A percentile compares a stretch with the other conserved stretches of the same genome.
Conservation (phyloP, 176 grass and related monocot genomes). For the Bothriochloa decipiens region DNA sequence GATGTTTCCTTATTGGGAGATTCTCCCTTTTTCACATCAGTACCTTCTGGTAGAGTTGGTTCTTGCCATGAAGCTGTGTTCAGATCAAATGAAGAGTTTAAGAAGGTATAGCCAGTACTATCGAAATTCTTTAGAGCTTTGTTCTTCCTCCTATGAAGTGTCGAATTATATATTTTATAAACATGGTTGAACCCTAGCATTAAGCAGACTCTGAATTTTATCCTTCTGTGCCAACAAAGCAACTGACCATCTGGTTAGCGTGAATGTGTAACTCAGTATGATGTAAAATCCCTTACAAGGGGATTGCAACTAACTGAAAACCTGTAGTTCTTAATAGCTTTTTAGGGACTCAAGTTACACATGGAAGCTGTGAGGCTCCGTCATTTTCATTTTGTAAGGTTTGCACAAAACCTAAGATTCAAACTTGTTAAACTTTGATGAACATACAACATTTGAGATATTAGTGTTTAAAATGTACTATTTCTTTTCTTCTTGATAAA, state of each 20-base stretch:
- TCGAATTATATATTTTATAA: constrained; percentile 18
- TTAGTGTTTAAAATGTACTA: neutral
- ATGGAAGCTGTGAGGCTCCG: neutral
- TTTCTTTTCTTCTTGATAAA: neutral
- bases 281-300: constrained; percentile 3
- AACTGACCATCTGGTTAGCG: constrained; percentile 15
- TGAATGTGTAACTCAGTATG: neutral
- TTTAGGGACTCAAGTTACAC: neutral
- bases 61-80: constrained; percentile 78
- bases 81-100: constrained; percentile 92
- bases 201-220: neutral
- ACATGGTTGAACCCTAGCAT: constrained; percentile 17
- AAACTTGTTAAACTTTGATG: neutral
- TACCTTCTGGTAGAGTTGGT: constrained; percentile 95
- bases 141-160: constrained; percentile 15
- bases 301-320: neutral
- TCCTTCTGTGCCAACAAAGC: constrained; percentile 1
- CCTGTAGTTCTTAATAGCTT: neutral
- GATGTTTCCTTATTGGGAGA: constrained; percentile 84
- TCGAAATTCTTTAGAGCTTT: constrained; percentile 11
- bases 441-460: neutral
- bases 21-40: constrained; percentile 94
- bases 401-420: neutral
- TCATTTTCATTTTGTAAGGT: neutral
- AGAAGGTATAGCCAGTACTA: constrained; percentile 57